These are phyloP conservation scores for Carallia brachiata DNA, from an alignment of 345 rosid genomes.

Conservation along the genomic window DNA sequence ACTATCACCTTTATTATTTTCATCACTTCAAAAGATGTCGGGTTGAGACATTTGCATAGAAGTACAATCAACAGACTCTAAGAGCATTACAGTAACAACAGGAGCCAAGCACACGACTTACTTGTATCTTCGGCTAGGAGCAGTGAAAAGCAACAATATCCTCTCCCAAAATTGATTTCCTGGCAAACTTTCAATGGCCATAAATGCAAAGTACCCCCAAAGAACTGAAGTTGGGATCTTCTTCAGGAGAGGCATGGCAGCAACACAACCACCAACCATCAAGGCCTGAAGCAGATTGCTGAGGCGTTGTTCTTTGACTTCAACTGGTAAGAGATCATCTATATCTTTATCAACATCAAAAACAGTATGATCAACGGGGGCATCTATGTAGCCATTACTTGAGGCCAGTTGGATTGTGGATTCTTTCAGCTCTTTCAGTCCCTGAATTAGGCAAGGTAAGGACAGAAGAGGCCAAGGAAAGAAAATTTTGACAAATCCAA, in stretches of 20 bases:
- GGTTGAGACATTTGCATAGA: neutral
- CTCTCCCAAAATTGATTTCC: slow-evolving; percentile 99
- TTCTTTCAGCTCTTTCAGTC: slow-evolving; percentile 81
- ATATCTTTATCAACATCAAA: slow-evolving; percentile 87
- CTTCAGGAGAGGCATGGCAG: slow-evolving; percentile 90
- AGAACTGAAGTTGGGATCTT: slow-evolving; percentile 94
- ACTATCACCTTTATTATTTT: neutral
- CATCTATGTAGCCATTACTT: slow-evolving; percentile 70
- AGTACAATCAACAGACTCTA: slow-evolving; percentile 6
- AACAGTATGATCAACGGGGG: slow-evolving; percentile 75
- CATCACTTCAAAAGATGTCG: neutral
- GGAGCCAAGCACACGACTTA: slow-evolving; percentile 28
- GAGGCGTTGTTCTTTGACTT: slow-evolving; percentile 92
- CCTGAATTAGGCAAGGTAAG: slow-evolving; percentile 44
- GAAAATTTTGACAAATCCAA: neutral
- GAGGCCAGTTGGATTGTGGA: slow-evolving; percentile 76
- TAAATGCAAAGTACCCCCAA: slow-evolving; percentile 98
- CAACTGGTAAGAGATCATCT: slow-evolving; percentile 81
- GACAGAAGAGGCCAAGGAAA: slow-evolving; percentile 15
- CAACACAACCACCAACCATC: slow-evolving; percentile 86
- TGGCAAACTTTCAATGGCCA: slow-evolving; percentile 96
- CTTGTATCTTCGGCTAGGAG: slow-evolving; percentile 94
- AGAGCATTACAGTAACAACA: neutral
- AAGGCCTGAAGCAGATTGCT: slow-evolving; percentile 90
- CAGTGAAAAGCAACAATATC: slow-evolving; percentile 82